Evolutionary conservation across 345 rosid genomes (phyloP).

Genomic region (Salix viminalis): DNA sequence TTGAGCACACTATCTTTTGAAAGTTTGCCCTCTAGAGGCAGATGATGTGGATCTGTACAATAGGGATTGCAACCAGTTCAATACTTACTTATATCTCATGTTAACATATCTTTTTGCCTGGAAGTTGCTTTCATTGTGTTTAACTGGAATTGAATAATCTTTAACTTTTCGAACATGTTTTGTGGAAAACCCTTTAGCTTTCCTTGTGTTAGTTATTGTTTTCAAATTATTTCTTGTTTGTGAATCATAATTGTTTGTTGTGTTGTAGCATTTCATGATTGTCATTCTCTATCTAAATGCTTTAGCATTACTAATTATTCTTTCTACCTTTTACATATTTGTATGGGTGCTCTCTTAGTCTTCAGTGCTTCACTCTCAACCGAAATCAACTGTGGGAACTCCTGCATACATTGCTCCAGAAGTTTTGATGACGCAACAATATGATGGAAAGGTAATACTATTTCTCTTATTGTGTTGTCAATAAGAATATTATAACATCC

Average conservation of each 20-base stretch:
- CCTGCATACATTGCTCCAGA: constrained; percentile 38
- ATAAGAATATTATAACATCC: neutral
- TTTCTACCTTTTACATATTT: neutral
- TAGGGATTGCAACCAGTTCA: too few species aligned
- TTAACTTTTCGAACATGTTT: neutral
- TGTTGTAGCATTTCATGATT: neutral
- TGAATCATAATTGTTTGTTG: neutral
- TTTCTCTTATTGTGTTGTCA: neutral
- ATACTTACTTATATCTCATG: too few species aligned
- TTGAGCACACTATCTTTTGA: too few species aligned
- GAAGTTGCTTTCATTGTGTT: neutral
- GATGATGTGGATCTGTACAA: too few species aligned
- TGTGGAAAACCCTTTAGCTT: neutral
- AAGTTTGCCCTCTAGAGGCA: too few species aligned
- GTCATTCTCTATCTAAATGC: neutral
- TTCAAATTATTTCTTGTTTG: neutral
- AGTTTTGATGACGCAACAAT: constrained; percentile 26
- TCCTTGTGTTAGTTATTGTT: neutral
- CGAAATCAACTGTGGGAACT: constrained; percentile 34
- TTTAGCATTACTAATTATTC: neutral
- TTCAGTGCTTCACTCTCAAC: constrained; percentile 35
- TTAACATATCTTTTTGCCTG: too few species aligned
- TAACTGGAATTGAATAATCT: neutral
- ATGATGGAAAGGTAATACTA: constrained; percentile 32
- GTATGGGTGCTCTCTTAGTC: constrained; percentile 17